Base-by-base conservation (phyloP, 164 flowering plant genomes). In the Sextonia rubra region DNA sequence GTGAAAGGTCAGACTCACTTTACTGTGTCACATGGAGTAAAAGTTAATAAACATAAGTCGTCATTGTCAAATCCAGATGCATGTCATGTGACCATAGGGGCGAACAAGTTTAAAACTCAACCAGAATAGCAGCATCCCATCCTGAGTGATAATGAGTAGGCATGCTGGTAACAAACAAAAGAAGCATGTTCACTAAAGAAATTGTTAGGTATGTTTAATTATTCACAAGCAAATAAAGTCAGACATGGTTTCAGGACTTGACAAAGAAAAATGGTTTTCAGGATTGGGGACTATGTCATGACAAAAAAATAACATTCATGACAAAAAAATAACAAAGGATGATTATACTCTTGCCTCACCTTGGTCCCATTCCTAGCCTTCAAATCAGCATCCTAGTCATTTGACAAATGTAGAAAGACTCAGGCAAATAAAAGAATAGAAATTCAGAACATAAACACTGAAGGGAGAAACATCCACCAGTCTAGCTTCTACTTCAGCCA, bases 401-500 rank as follows among this genome's bases (percentile, higher is more conserved):
- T 20, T 30, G 17, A 64, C 37, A 64, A 9, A 64, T 27, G 20
- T n/a, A n/a, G n/a, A 71, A 47, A 70, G 18, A 55, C 7, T 60
- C 7, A 70, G 23, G 32, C 62, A 25, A 14, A 44, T 60, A 30
- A 22, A 24, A 32, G 4, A 9, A 60, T 7, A n/a, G 25, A 4
- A 8, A 32, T 5, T 8, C 3, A 29, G n/a, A 37, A n/a, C 22
- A 25, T 44, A 23, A 27, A 14, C 37, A 64, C 12, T 44, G n/a
- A 18, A 68, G 9, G 37, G 56, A 69, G 74, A 49, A 23, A 22
- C 64, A 75, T 89, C 64, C 74, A 94, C 98, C 97, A 94, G 64
- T 83, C 91, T 74, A 47, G 89, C 90, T 83, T 94, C 98, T 74
- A 94, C 95, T 90, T 91, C 97, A 78, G 87, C 89, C 78, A 92